Evolutionary conservation across 2,329 filamentous ascomycete species (phyloP).

Genomic region (Aureobasidium sp.): DNA sequence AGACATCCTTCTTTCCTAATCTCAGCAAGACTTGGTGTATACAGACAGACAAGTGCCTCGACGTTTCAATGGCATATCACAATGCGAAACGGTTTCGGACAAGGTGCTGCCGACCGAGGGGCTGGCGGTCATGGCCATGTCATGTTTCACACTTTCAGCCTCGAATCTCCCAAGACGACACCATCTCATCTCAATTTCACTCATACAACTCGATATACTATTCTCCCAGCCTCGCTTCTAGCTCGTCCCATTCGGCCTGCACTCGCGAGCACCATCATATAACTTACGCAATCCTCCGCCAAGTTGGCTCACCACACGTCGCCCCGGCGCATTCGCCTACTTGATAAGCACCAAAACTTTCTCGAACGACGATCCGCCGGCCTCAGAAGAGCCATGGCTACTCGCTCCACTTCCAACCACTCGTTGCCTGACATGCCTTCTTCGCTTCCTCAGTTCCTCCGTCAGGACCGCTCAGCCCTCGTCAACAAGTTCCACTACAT

Average conservation of each 20-base stretch:
- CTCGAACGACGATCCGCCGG: constrained; percentile 1
- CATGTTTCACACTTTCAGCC: constrained; percentile 15
- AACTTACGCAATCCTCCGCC: background rate
- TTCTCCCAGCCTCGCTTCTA: background rate
- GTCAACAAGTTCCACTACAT: constrained; percentile 53
- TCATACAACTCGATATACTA: background rate
- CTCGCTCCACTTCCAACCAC: background rate
- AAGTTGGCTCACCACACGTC: background rate
- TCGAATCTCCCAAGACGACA: background rate
- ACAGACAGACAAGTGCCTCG: no score
- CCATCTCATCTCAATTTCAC: background rate
- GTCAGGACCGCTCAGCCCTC: constrained; percentile 41
- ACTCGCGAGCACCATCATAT: background rate
- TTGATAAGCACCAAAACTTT: constrained; percentile 10
- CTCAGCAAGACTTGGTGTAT: background rate
- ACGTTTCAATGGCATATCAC: background rate
- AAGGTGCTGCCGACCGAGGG: background rate
- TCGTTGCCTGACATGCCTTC: background rate
- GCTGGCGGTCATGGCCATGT: background rate
- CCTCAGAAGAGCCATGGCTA: constrained; percentile 6
- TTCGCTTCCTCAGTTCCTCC: constrained; percentile 45
- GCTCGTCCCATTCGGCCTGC: background rate
- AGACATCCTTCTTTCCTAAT: background rate
- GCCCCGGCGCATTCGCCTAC: constrained; percentile 12
- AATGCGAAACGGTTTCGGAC: background rate